Evolutionary conservation across 2,329 filamentous ascomycete species (phyloP).

Genomic region (Colletotrichum eleusines): DNA sequence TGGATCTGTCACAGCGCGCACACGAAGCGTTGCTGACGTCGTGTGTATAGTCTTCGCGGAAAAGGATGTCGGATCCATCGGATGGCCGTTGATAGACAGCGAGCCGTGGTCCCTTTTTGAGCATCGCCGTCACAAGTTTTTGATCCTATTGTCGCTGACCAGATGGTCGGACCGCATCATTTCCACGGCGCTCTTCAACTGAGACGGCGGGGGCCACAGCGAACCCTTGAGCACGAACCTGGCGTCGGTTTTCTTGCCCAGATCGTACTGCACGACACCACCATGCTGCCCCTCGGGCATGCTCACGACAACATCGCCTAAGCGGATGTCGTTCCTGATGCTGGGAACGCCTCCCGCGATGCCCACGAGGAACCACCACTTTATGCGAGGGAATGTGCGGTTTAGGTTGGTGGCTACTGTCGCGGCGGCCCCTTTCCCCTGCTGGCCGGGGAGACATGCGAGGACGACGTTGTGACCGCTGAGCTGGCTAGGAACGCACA

Average conservation of each 20-base stretch:
- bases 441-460: neutral
- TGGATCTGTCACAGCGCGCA: neutral
- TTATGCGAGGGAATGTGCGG: neutral
- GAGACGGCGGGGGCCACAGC: constrained; percentile 36
- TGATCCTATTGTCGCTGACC: neutral
- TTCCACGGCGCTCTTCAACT: constrained; percentile 36
- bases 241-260: constrained; percentile 20
- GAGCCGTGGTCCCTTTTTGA: neutral
- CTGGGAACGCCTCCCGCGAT: neutral
- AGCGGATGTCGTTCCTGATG: neutral
- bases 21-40: neutral
- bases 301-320: neutral
- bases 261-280: constrained; percentile 34
- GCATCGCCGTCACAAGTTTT: neutral
- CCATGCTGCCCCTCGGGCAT: constrained; percentile 8
- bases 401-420: neutral
- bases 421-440: neutral
- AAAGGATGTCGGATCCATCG: neutral
- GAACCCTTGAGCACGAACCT: constrained; percentile 39
- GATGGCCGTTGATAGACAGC: neutral
- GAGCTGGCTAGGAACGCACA: neutral
- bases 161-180: neutral
- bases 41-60: neutral
- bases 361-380: neutral
- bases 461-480: neutral